These are phyloP conservation scores for Trichoderma koningiopsis DNA, from an alignment of 2,329 filamentous ascomycete genomes.

Conservation along the genomic window DNA sequence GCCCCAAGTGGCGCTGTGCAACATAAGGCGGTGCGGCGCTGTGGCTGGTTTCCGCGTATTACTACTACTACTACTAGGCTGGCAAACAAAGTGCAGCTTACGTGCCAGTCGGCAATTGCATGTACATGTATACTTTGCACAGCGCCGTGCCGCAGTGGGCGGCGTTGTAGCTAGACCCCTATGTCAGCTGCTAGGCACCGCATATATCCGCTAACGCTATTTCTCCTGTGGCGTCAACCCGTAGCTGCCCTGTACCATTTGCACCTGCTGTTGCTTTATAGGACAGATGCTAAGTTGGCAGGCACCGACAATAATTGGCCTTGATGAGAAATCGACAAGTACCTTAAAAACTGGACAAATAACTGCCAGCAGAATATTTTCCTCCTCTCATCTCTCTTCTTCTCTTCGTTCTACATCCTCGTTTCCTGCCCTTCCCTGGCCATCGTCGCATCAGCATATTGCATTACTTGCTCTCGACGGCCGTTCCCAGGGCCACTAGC, in stretches of 20 bases:
- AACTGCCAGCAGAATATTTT: background rate
- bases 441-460: background rate
- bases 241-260: background rate
- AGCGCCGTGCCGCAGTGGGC: background rate
- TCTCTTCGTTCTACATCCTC: background rate
- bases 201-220: background rate
- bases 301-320: constrained; percentile 6
- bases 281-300: background rate
- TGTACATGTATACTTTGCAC: background rate
- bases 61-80: background rate
- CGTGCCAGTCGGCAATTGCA: background rate
- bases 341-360: background rate
- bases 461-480: background rate
- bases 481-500: constrained; percentile 5
- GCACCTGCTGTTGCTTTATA: background rate
- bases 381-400: background rate
- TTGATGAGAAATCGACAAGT: background rate
- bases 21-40: background rate
- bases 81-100: background rate
- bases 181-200: background rate
- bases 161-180: background rate
- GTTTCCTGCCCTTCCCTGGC: background rate
- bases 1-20: background rate
- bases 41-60: background rate
- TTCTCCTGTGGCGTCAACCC: background rate